phyloP scores from a whole-genome alignment of 306 rosid genomes.

The Psophocarpus tetragonolobus region DNA sequence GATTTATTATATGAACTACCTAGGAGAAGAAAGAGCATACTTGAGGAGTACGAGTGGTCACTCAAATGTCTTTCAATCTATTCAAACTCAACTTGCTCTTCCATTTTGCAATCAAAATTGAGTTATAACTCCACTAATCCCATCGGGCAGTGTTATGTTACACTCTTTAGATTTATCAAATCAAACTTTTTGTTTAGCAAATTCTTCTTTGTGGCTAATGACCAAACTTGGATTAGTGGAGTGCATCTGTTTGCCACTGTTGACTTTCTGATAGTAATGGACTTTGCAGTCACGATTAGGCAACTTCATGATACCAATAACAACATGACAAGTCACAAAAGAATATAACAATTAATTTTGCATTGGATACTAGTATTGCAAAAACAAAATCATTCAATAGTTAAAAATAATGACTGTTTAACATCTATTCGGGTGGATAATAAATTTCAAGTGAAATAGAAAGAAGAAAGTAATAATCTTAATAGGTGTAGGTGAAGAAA shows the following conservation, averaged over 20 bases:
- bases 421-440: background rate
- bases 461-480: too few relatives aligned
- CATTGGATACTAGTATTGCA: background rate
- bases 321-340: background rate
- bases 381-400: background rate
- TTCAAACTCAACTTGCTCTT: slow-evolving; percentile 26
- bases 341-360: background rate
- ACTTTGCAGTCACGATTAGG: slow-evolving; percentile 3
- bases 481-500: too few relatives aligned
- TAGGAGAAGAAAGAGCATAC: background rate
- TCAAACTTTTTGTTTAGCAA: background rate
- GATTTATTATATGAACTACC: background rate
- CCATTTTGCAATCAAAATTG: slow-evolving; percentile 17
- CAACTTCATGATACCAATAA: background rate
- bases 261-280: background rate
- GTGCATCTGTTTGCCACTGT: slow-evolving; percentile 28
- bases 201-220: slow-evolving; percentile 2
- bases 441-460: background rate
- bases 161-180: background rate
- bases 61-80: slow-evolving; percentile 39
- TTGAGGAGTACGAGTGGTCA: background rate
- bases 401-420: background rate
- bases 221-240: slow-evolving; percentile 29
- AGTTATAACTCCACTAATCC: slow-evolving; percentile 30
- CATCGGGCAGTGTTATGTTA: background rate